These are phyloP conservation scores for Sanghuangporus weigelae DNA, from an alignment of 1,284 basidiomycete species.

Conservation along the genomic window DNA sequence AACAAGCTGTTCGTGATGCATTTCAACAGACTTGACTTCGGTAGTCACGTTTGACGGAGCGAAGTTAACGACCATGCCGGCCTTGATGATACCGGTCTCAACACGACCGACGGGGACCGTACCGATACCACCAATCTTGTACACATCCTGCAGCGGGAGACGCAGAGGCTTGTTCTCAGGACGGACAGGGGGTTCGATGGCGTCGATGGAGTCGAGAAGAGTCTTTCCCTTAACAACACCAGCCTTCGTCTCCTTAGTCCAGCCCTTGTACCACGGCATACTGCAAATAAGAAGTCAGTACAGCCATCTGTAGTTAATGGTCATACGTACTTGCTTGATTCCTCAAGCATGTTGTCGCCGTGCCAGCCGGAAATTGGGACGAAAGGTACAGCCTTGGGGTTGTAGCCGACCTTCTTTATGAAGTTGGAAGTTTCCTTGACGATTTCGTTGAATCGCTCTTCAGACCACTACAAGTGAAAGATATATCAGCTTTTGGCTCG, in stretches of 20 bases:
- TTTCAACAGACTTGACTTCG: slow-evolving; percentile 99
- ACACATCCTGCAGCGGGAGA: slow-evolving; percentile 99
- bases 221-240: slow-evolving; percentile 97
- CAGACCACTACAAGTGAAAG: slow-evolving; percentile 72
- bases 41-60: slow-evolving; percentile 98
- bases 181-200: slow-evolving; percentile 95
- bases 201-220: slow-evolving; percentile 98
- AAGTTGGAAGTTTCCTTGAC: slow-evolving; percentile 98
- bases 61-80: slow-evolving; percentile 98
- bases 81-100: slow-evolving; percentile 99
- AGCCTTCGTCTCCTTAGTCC: slow-evolving; percentile 93
- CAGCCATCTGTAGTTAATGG: neutral
- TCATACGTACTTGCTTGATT: slow-evolving; percentile 74
- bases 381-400: slow-evolving; percentile 98
- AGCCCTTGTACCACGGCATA: slow-evolving; percentile 99
- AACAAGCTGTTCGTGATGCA: slow-evolving; percentile 99
- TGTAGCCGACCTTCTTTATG: slow-evolving; percentile 99
- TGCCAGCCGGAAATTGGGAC: slow-evolving; percentile 99
- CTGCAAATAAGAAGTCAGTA: slow-evolving; percentile 36
- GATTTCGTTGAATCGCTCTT: slow-evolving; percentile 99
- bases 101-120: slow-evolving; percentile 99
- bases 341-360: slow-evolving; percentile 99
- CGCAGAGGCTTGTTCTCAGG: slow-evolving; percentile 99
- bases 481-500: slow-evolving; percentile 18
- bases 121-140: slow-evolving; percentile 99